These are phyloP conservation scores for Diophrys sp. DNA, from an alignment of 73 alveolate species.

Conservation along the genomic window DNA sequence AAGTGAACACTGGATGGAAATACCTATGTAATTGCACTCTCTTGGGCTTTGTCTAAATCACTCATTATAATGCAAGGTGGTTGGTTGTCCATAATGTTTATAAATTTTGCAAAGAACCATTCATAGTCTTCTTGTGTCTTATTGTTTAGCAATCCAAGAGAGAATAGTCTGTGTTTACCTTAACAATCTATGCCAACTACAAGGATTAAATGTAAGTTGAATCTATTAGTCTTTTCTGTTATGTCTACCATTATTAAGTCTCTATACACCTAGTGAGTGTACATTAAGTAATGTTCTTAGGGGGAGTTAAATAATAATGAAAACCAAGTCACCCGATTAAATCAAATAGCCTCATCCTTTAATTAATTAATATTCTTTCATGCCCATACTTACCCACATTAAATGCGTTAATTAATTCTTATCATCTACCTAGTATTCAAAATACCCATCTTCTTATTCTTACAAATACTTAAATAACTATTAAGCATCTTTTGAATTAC, in stretches of 20 bases:
- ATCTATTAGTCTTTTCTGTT: slow-evolving; percentile 15
- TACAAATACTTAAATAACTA: too few species aligned
- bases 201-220: slow-evolving; percentile 11
- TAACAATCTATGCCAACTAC: slow-evolving; percentile 11
- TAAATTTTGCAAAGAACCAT: slow-evolving; percentile 10
- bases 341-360: too few species aligned
- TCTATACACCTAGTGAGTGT: slow-evolving; percentile 1
- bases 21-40: slow-evolving; percentile 3
- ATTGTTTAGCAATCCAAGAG: slow-evolving; percentile 4
- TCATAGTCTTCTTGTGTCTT: slow-evolving; percentile 1
- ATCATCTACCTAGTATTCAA: neutral
- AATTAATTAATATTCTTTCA: slow-evolving; percentile 12
- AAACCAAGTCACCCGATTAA: too few species aligned
- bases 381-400: neutral
- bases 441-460: neutral
- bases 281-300: too few species aligned
- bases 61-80: slow-evolving; percentile 9
- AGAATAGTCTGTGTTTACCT: slow-evolving; percentile 21
- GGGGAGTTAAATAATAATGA: too few species aligned
- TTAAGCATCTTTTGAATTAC: neutral
- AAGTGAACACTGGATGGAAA: neutral
- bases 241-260: slow-evolving; percentile 25
- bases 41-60: neutral
- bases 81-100: neutral
- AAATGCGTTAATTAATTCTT: slow-evolving; percentile 5